Conservation (phyloP, 192 early-diverging fungal species). For the Phlyctochytrium bullatum region DNA sequence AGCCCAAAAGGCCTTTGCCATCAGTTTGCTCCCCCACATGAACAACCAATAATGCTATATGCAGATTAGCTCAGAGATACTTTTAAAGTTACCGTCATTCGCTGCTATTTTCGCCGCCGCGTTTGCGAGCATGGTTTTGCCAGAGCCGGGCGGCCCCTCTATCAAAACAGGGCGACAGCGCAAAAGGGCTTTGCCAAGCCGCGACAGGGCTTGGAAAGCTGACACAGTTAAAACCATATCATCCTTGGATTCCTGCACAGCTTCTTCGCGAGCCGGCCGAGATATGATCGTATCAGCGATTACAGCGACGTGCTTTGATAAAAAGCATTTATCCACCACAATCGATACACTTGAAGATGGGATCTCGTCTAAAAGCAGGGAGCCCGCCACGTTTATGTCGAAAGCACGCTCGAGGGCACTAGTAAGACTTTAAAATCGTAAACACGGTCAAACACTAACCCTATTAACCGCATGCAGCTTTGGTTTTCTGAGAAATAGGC, state of each 20-base stretch:
- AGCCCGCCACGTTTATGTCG: conserved; percentile 11
- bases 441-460: conserved; percentile 1
- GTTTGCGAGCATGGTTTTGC: conserved; percentile 90
- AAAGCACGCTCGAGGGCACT: neutral
- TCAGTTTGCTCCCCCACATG: conserved; percentile 97
- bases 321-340: conserved; percentile 8
- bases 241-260: conserved; percentile 8
- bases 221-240: conserved; percentile 74
- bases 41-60: conserved; percentile 77
- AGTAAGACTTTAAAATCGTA: conserved; percentile 17
- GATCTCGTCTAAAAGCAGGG: too few relatives aligned
- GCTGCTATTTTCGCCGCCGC: conserved; percentile 79
- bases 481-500: conserved; percentile 1
- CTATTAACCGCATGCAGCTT: conserved; percentile 8
- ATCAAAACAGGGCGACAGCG: conserved; percentile 84
- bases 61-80: conserved; percentile 35
- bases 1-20: conserved; percentile 91
- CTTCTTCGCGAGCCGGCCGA: conserved; percentile 10
- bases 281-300: conserved; percentile 19
- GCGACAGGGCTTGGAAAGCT: conserved; percentile 71
- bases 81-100: conserved; percentile 9
- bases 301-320: conserved; percentile 13
- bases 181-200: conserved; percentile 81
- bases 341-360: too few relatives aligned
- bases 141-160: conserved; percentile 78